Evolutionary conservation across 2,329 filamentous ascomycete species (phyloP), one percentile per base, ranked within the genome.

Genomic region (Alternaria triticina): DNA sequence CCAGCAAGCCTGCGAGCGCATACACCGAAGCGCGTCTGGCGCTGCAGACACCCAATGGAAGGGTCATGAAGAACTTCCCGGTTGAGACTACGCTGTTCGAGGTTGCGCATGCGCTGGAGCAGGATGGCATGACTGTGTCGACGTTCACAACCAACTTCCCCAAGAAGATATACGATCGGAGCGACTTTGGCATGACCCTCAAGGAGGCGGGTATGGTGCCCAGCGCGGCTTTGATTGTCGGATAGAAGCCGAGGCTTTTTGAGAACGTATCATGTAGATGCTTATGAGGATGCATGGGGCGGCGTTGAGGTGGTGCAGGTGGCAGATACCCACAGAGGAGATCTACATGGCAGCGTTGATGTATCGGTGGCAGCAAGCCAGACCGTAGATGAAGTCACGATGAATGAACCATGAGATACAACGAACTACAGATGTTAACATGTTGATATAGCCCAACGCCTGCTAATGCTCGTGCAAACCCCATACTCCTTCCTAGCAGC

Each of bases 21-120:
- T 92, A 96, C 78, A 93, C 86, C 20, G 93, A 97, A 78, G 89
- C 94, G 12, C 88, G 96, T 27, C 82, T 99, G 65, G 87, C 94
- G 63, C 83, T 99, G 44, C 94, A 97, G 80, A 94, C 91, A 0
- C 78, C 88, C 1, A 84, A 83, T 17, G 93, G 93, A 13, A 94
- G 91, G 65, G 83, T 97, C 57, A 89, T 91, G 82, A 98, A 97
- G 86, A 95, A 91, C 0, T 89, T 97, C 68, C 90, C 93, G 0
- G 94, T 92, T 6, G 93, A 96, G 62, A 96, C 94, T 4, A 98
- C 96, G 0, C 83, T 99, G 11, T 97, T 97, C 73, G 95, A 99
- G 82, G 90, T 99, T 54, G 94, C 92, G 0, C 89, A 94, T 71
- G 87, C 90, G 61, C 78, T 99, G 23, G 80, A 87, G 54, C 93